Evolutionary conservation across 2,329 filamentous ascomycete species (phyloP), one percentile per base, ranked within the genome.

Genomic region (Scedosporium aurantiacum): DNA sequence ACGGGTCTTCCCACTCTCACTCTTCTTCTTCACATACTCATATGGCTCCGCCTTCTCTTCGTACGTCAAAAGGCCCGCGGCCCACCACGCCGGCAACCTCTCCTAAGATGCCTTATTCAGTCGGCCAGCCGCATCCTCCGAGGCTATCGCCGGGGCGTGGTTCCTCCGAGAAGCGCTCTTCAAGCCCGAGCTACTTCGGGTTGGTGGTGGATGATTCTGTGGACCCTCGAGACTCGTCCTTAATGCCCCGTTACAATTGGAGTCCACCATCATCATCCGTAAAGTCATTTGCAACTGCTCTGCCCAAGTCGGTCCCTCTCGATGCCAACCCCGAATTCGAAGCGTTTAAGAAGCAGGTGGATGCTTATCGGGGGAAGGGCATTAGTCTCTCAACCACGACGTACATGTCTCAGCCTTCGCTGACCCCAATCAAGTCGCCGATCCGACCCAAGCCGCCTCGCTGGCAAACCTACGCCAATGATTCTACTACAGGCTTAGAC

Each of bases 141-240:
- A 60, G 18, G 28, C n/a, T 60, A 50, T 60, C 58, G 23, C 58
- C 58, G 3, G 28, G 27, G 7, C 45, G 58, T 12, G 58, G 28
- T 32, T 41, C 50, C n/a, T 54, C 58, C 2, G 47, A 41, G 58
- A 60, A 60, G 10, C 58, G 58, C n/a, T 60, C 64, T 57, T 5
- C 85, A 8, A 93, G 90, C 70, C 90, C 91, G 12, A 95, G 92
- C 71, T 96, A 96, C 73, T 96, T 96, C 71, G 89, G 89, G 61
- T 83, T 95, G 63, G 78, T 85, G 32, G 76, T 90, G 64, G 86
- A 91, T 63, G 67, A 64, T 40, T 72, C 83, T 21, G 78, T 74
- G 61, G 85, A 89, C 64, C 78, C 82, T 25, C 81, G 85, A 64
- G 85, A 87, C 60, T 87, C 86, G 2, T 82, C 80, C 4, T 78